These are phyloP conservation scores for Lactifluus piperatus DNA, from an alignment of 768 basidiomycete genomes.

Conservation along the genomic window DNA sequence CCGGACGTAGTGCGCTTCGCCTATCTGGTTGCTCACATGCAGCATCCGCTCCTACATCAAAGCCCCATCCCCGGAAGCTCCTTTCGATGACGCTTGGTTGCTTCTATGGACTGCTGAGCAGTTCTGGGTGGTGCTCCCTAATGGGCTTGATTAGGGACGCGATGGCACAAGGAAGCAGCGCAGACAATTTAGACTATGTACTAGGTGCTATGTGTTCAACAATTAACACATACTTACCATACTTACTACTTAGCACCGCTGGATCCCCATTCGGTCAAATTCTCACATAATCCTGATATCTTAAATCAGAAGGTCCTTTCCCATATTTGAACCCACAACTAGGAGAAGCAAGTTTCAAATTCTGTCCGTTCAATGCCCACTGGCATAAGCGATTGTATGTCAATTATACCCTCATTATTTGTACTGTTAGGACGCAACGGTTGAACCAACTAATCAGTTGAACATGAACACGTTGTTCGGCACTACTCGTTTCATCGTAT, in stretches of 20 bases:
- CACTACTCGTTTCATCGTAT: not conserved
- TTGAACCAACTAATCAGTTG: not conserved
- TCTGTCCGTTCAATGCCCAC: not conserved
- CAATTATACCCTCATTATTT: not conserved
- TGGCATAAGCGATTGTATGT: not conserved
- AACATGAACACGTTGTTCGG: not conserved
- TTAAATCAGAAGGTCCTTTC: not conserved
- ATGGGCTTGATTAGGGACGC: not conserved
- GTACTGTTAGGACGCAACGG: not conserved
- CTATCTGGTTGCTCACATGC: not conserved
- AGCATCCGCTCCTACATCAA: not conserved
- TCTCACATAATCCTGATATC: not conserved
- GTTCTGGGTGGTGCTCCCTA: not conserved
- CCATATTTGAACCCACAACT: not conserved
- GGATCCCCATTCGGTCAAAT: not conserved
- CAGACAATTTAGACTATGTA: not conserved
- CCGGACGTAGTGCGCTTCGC: not conserved
- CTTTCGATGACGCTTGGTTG: not conserved
- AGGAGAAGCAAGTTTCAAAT: not conserved
- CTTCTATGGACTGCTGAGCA: not conserved
- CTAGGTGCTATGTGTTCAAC: not conserved
- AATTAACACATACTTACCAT: not conserved
- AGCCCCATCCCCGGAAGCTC: not conserved
- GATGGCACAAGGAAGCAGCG: not conserved
- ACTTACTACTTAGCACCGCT: not conserved